Conservation (phyloP, 768 basidiomycete genomes). For the Rhodotorula taiwanensis region DNA sequence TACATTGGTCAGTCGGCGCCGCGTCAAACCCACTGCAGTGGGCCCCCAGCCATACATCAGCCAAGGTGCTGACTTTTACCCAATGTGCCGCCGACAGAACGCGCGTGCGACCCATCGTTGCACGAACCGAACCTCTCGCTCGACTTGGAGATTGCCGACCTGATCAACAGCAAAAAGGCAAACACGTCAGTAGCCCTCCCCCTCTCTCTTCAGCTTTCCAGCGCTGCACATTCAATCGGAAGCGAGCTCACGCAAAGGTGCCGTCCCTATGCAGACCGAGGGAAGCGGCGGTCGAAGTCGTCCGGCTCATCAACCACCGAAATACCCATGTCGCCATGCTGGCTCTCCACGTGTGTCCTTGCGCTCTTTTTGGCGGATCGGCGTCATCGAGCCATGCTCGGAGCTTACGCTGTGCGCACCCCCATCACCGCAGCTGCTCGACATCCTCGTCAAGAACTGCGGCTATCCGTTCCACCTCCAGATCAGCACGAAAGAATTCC, state of each 20-base stretch:
- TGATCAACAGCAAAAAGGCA: slow-evolving; percentile 89
- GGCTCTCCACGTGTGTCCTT: slow-evolving; percentile 54
- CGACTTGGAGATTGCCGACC: slow-evolving; percentile 88
- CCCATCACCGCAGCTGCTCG: slow-evolving; percentile 54
- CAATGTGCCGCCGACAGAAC: slow-evolving; percentile 45
- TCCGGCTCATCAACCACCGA: slow-evolving; percentile 79
- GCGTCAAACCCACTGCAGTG: too few species aligned
- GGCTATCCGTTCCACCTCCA: slow-evolving; percentile 97
- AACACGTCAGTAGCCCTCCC: slow-evolving; percentile 63
- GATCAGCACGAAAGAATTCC: slow-evolving; percentile 91
- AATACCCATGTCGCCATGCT: slow-evolving; percentile 87
- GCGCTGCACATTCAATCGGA: not conserved
- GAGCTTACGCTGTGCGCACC: not conserved
- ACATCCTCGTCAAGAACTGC: slow-evolving; percentile 87
- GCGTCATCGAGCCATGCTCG: too few species aligned
- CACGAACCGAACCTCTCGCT: slow-evolving; percentile 84
- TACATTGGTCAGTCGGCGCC: slow-evolving; percentile 29
- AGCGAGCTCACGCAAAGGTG: slow-evolving; percentile 9
- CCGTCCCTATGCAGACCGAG: slow-evolving; percentile 66
- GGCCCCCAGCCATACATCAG: not conserved
- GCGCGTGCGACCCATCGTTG: slow-evolving; percentile 77
- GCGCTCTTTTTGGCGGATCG: not conserved
- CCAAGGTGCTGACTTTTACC: not conserved
- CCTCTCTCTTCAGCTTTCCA: too few species aligned
- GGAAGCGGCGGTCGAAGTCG: slow-evolving; percentile 79